Percentiles rank a stretch among this genome's conserved stretches.
Conservation (phyloP, 345 rosid genomes). For the Aurinia saxatilis region DNA sequence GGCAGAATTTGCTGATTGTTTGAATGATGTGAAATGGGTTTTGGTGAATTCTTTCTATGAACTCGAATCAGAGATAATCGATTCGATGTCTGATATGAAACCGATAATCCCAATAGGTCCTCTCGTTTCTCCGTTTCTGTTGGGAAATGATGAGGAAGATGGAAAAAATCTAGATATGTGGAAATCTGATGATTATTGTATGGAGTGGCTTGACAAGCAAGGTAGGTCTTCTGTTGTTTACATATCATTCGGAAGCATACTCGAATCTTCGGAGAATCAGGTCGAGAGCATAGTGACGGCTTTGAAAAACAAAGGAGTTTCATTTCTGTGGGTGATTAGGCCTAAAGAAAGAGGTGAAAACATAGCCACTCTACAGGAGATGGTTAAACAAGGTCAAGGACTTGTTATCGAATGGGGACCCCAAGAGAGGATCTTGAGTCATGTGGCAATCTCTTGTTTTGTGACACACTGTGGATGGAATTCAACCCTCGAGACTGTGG, state of each 20-base stretch:
- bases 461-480: constrained; percentile 61
- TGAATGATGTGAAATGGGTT: constrained; percentile 45
- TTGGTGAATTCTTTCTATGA: constrained; percentile 43
- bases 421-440: constrained; percentile 44
- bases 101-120: constrained; percentile 48
- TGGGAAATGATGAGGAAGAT: constrained; percentile 22
- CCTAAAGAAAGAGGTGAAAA: constrained; percentile 9
- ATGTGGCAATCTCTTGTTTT: constrained; percentile 40
- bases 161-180: constrained; percentile 29
- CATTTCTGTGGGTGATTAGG: constrained; percentile 57
- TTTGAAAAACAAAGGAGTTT: constrained; percentile 23
- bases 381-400: constrained; percentile 29
- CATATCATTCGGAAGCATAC: constrained; percentile 55
- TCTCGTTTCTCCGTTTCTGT: constrained; percentile 39
- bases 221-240: constrained; percentile 43
- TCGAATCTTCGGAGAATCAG: constrained; percentile 23
- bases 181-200: constrained; percentile 34
- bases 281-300: constrained; percentile 38
- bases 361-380: constrained; percentile 17
- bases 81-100: constrained; percentile 19
- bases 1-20: constrained; percentile 18
- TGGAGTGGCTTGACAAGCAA: constrained; percentile 51
- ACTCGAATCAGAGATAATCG: constrained; percentile 37
- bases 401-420: constrained; percentile 41
- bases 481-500: constrained; percentile 43